phyloP scores from a whole-genome alignment of 176 grass and related monocot species.

The Carex scoparia region DNA sequence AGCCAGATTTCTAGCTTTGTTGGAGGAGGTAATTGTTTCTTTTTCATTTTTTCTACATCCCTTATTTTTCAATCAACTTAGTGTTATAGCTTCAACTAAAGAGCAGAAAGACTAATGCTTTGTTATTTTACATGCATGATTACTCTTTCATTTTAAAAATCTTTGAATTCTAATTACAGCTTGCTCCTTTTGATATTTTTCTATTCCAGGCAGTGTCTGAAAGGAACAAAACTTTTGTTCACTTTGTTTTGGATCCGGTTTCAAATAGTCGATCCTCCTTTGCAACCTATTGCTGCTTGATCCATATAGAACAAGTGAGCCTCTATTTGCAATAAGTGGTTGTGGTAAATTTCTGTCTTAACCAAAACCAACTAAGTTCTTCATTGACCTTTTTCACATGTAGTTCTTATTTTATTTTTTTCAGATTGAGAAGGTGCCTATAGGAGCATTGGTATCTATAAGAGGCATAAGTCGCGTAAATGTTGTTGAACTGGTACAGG shows the following conservation, averaged over 20 bases:
- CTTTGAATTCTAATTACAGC: not conserved
- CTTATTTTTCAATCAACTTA: slow-evolving; percentile 9
- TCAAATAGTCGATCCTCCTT: slow-evolving; percentile 57
- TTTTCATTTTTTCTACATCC: not conserved
- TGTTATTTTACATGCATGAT: not conserved
- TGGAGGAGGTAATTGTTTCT: slow-evolving; percentile 63
- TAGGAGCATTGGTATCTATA: slow-evolving; percentile 80
- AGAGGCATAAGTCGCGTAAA: slow-evolving; percentile 81
- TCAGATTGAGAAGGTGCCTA: slow-evolving; percentile 70
- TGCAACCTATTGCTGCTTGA: slow-evolving; percentile 80
- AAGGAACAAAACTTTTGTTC: slow-evolving; percentile 73
- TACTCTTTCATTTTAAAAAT: not conserved
- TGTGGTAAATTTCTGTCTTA: not conserved
- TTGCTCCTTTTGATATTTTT: slow-evolving; percentile 24
- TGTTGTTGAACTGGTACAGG: slow-evolving; percentile 74
- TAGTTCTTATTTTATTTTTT: slow-evolving; percentile 44
- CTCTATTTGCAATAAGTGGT: not conserved
- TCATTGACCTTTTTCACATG: not conserved
- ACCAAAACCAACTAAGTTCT: not conserved
- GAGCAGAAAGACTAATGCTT: not conserved
- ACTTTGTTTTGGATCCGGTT: slow-evolving; percentile 87
- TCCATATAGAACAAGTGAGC: slow-evolving; percentile 83
- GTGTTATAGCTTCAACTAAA: not conserved
- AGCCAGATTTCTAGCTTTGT: slow-evolving; percentile 81
- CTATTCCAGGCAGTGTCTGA: slow-evolving; percentile 47